phyloP scores from a whole-genome alignment of 352 stramenopile species.

The Paralagenidium karlingii region DNA sequence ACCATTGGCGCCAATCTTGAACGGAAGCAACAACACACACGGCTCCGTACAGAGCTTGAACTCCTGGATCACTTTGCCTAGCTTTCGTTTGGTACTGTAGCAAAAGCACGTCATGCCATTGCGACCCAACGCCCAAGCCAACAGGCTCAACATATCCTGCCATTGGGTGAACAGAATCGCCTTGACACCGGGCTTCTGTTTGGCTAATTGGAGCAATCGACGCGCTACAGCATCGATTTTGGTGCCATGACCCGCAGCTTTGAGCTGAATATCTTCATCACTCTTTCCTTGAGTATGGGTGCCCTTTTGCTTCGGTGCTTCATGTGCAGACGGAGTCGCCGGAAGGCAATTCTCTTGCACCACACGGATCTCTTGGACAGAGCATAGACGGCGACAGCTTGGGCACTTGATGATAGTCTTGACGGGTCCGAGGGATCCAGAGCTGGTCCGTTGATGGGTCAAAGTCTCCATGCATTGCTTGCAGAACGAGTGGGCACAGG shows the following conservation, averaged over 20 bases:
- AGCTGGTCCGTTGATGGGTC: constrained; percentile 10
- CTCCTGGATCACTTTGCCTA: constrained; percentile 22
- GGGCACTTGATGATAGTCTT: constrained; percentile 36
- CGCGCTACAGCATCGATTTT: constrained; percentile 57
- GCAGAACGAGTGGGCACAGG: constrained; percentile 85
- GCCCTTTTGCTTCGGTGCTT: too few species aligned
- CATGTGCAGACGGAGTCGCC: not conserved
- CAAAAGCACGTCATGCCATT: constrained; percentile 63
- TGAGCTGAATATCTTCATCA: constrained; percentile 11
- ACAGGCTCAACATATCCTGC: constrained; percentile 69
- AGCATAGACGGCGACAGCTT: constrained; percentile 30
- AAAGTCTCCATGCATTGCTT: constrained; percentile 25
- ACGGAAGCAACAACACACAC: constrained; percentile 60
- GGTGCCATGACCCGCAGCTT: constrained; percentile 32
- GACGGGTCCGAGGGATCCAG: too few species aligned
- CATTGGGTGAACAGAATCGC: constrained; percentile 88
- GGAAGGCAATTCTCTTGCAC: constrained; percentile 1
- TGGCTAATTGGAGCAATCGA: constrained; percentile 28
- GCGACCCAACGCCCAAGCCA: constrained; percentile 13
- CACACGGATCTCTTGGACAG: not conserved
- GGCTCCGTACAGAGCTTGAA: constrained; percentile 36
- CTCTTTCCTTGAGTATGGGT: too few species aligned
- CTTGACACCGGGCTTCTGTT: constrained; percentile 56
- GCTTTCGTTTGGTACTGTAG: constrained; percentile 40
- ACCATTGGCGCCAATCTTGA: constrained; percentile 84